Evolutionary conservation across 2,329 filamentous ascomycete genomes (phyloP), one percentile per base, ranked within the genome.

Genomic region (Colletotrichum cereale): DNA sequence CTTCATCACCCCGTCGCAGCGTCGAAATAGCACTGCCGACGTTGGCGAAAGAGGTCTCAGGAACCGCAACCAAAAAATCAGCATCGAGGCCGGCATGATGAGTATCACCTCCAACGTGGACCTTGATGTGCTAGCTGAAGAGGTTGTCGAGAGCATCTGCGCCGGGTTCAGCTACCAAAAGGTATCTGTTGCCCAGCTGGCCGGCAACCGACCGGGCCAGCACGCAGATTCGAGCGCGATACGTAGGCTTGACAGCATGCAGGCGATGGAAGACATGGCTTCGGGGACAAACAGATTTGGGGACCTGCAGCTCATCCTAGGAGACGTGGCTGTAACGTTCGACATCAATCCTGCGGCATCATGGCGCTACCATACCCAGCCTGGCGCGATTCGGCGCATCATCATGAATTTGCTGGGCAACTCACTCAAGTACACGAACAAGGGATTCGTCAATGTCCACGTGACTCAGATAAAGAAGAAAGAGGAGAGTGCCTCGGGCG

Each of bases 341-440:
- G 84, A 88, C 73, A 84, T 90, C 16, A 83, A 86, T 3, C 83
- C 76, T 68, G 82, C 29, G 72, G 82, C 63, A 74, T 82, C 76
- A 12, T 91, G 89, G 88, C 78, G 80, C 1, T 90, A 89, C 74
- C 80, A 84, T 24, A 85, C 86, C 0, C 86, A 90, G 53, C 84
- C 87, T 0, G 89, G 89, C 0, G 83, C 83, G 0, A 73, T 84
- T 12, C 79, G 83, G 18, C 84, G 88, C 1, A 87, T 91, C 31
- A 81, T 91, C 31, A 89, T 91, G 87, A 91, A 91, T 53, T 73
- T 91, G 0, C 86, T 91, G 44, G 88, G 88, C 11, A 91, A 91
- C 75, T 83, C 89, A 0, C 82, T 91, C 73, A 91, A 91, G 75
- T 91, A 90, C 71, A 91, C 89, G 0, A 72, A 67, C 1, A 63